Percentiles rank a stretch among this genome's conserved stretches.
Evolutionary conservation across 306 rosid genomes (phyloP).

Genomic region (Vigna trinervia): DNA sequence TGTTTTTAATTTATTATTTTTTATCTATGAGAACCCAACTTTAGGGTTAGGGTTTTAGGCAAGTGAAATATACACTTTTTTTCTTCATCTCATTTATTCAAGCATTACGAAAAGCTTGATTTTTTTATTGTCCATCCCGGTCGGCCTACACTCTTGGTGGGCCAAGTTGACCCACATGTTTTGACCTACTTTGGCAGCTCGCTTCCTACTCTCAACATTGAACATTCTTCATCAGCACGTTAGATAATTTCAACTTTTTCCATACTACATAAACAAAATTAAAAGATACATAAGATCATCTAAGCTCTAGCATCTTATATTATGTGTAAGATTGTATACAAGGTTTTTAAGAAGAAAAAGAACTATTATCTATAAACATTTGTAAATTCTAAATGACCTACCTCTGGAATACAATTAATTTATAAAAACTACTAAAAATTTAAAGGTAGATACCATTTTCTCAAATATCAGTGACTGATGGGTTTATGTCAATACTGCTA

Average conservation of each 20-base stretch:
- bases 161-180: too few relatives aligned
- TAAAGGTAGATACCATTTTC: slow-evolving; percentile 1
- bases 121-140: too few relatives aligned
- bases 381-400: slow-evolving; percentile 7
- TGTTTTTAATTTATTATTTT: too few relatives aligned
- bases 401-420: slow-evolving; percentile 6
- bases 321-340: background rate
- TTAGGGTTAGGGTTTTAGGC: too few relatives aligned
- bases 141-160: too few relatives aligned
- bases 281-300: background rate
- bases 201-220: background rate
- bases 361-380: background rate
- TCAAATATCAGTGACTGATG: background rate
- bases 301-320: background rate
- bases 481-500: background rate
- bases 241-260: background rate
- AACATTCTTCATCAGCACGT: background rate
- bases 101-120: too few relatives aligned
- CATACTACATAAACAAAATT: background rate
- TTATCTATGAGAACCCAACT: too few relatives aligned
- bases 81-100: too few relatives aligned
- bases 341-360: background rate
- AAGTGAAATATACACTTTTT: too few relatives aligned
- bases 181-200: too few relatives aligned
- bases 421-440: background rate